These are phyloP conservation scores for Penicillium sclerotiorum DNA, from an alignment of 2,329 filamentous ascomycete species.

Conservation along the genomic window DNA sequence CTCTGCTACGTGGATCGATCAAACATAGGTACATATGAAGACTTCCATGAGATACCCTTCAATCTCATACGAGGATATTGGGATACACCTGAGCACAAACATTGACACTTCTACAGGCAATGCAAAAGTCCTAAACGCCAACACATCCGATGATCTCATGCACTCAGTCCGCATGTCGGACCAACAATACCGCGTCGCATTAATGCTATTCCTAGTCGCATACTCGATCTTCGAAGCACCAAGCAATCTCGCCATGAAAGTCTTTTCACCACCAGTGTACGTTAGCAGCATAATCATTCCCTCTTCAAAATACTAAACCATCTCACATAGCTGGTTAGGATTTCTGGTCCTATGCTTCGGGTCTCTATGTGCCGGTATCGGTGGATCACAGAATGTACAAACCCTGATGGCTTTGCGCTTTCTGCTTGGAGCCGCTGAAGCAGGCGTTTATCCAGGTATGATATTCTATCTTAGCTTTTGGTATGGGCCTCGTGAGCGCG, in stretches of 20 bases:
- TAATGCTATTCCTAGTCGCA: conserved; percentile 40
- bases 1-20: conserved; percentile 37
- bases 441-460: conserved; percentile 27
- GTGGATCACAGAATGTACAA: conserved; percentile 8
- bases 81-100: background rate
- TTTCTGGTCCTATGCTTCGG: conserved; percentile 30
- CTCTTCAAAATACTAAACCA: conserved; percentile 8
- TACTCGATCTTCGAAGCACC: conserved; percentile 27
- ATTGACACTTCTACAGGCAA: too few species aligned
- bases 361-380: conserved; percentile 13
- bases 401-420: conserved; percentile 16
- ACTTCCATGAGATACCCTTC: background rate
- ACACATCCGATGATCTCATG: conserved; percentile 40
- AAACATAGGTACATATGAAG: conserved; percentile 30
- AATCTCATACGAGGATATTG: background rate
- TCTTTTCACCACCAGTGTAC: conserved; percentile 3
- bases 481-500: conserved; percentile 36
- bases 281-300: background rate
- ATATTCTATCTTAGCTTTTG: conserved; percentile 40
- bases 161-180: conserved; percentile 18
- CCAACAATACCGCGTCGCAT: conserved; percentile 22
- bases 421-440: conserved; percentile 19
- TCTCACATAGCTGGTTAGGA: conserved; percentile 43
- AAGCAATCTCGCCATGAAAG: conserved; percentile 23
- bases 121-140: conserved; percentile 44